Percentiles rank a stretch among this genome's conserved stretches.
These are phyloP conservation scores for Symbiodinium natans DNA, from an alignment of 73 alveolate genomes.

Conservation along the genomic window DNA sequence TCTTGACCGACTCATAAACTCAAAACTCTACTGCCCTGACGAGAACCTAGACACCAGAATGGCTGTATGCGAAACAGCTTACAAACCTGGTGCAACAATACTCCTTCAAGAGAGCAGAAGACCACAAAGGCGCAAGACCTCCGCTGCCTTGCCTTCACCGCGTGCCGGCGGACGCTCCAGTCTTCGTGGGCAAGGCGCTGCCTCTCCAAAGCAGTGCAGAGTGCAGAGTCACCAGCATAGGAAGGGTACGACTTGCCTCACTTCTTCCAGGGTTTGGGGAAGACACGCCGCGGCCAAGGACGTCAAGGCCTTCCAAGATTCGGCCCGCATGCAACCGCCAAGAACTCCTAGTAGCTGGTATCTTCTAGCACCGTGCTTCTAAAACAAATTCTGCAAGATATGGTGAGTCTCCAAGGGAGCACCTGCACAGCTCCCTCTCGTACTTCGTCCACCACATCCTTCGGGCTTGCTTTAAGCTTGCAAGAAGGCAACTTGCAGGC, in stretches of 20 bases:
- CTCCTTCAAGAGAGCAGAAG: no score
- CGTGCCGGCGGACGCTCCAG: conserved; percentile 51
- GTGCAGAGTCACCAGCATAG: neutral
- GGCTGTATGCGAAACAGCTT: no score
- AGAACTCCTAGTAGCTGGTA: neutral
- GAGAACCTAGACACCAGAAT: no score
- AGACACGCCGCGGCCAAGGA: conserved; percentile 21
- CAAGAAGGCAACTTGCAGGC: no score
- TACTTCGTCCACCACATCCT: conserved; percentile 41
- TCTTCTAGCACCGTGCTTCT: no score
- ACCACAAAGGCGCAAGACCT: no score
- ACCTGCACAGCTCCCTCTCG: conserved; percentile 31
- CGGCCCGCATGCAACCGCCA: neutral
- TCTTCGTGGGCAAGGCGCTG: conserved; percentile 22
- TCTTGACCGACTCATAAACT: no score
- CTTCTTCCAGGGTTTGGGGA: conserved; percentile 47
- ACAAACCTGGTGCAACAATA: no score
- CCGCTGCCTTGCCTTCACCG: conserved; percentile 21
- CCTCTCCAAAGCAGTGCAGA: neutral
- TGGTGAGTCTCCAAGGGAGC: neutral
- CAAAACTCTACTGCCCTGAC: no score
- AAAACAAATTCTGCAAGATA: no score
- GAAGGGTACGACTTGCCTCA: neutral
- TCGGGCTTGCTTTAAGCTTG: neutral
- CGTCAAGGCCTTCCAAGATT: conserved; percentile 14